Base-by-base conservation (phyloP, 768 basidiomycete species). In the Termitomyces sp. region DNA sequence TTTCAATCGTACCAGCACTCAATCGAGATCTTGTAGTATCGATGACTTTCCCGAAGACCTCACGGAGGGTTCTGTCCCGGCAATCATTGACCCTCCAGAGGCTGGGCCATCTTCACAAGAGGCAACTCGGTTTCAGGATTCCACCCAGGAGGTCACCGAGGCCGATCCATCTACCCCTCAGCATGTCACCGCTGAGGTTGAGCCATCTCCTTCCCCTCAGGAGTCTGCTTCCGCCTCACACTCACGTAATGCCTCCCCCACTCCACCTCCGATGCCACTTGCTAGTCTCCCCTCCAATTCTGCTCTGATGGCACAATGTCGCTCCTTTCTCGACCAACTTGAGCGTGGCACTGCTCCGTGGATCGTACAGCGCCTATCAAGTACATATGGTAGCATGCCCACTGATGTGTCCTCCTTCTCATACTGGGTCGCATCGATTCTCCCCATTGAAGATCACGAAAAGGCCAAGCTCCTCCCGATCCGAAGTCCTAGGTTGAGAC, bases 381-480 rank as follows among this genome's bases (percentile, higher is more conserved):
- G 80, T 62, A 84, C 86, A 0, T 89, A 89, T 64, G 92, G 92
- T 3, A 73, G 79, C 5, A 88, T 90, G 77, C 94, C 94, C 1
- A 64, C 70, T 12, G 87, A 93, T 68, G 81, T 86, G 0, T 78
- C 78, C 25, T 72, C 78, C 22, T 94, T 96, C 68, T 83, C 84
- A 32, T 97, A 89, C 69, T 96, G 91, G 90, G 92, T 96, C 73
- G 92, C 90, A 0, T 77, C 84, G 68, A 84, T 96, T 35, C 83
- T 98, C 46, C 90, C 94, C 33, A 92, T 98, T 65, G 92, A 96
- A 67, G 91, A 96, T 54, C 80, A 85, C 63, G 89, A 94, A 73
- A 92, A 94, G 68, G 76, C 92, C 12, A 89, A 94, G 63, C 79
- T 98, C 9, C 76, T 95, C 11, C 90, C 92, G 0, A 86, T 95